Evolutionary conservation across 371 early-diverging fungal genomes (phyloP).

Genomic region (Choanephora cucurbitarum): DNA sequence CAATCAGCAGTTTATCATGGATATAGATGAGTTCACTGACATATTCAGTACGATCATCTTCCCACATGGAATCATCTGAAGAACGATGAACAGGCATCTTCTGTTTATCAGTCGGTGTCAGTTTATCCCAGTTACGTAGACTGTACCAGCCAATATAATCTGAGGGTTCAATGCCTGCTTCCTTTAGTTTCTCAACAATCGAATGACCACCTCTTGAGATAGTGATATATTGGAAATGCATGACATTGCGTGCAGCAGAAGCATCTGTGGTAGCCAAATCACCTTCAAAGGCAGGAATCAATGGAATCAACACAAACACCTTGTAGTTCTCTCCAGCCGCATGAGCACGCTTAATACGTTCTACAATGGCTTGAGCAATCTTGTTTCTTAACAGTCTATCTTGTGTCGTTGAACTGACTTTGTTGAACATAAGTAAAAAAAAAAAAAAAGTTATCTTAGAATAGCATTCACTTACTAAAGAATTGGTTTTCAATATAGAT

Average conservation of each 20-base stretch:
- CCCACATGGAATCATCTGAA: constrained; percentile 12
- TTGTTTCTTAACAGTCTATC: constrained; percentile 43
- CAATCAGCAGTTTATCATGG: constrained; percentile 91
- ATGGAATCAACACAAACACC: constrained; percentile 86
- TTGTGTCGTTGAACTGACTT: constrained; percentile 41
- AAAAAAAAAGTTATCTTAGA: no score
- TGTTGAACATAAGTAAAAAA: background rate
- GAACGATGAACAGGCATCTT: no score
- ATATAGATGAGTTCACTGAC: constrained; percentile 90
- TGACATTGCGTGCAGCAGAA: constrained; percentile 69
- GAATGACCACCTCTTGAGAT: constrained; percentile 81
- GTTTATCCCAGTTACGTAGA: constrained; percentile 72
- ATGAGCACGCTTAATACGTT: constrained; percentile 80
- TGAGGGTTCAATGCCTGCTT: constrained; percentile 69
- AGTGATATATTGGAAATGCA: constrained; percentile 84
- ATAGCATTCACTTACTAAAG: constrained; percentile 28
- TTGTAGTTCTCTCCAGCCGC: constrained; percentile 67
- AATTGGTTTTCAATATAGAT: constrained; percentile 44
- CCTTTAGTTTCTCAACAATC: constrained; percentile 61
- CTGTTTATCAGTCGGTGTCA: constrained; percentile 25
- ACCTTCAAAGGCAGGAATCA: constrained; percentile 90
- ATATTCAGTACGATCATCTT: constrained; percentile 41
- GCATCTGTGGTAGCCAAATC: constrained; percentile 78
- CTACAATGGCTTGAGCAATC: constrained; percentile 61
- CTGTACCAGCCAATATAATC: constrained; percentile 84